Conservation (phyloP, 176 grass and related monocot species). For the Oryza rufipogon region DNA sequence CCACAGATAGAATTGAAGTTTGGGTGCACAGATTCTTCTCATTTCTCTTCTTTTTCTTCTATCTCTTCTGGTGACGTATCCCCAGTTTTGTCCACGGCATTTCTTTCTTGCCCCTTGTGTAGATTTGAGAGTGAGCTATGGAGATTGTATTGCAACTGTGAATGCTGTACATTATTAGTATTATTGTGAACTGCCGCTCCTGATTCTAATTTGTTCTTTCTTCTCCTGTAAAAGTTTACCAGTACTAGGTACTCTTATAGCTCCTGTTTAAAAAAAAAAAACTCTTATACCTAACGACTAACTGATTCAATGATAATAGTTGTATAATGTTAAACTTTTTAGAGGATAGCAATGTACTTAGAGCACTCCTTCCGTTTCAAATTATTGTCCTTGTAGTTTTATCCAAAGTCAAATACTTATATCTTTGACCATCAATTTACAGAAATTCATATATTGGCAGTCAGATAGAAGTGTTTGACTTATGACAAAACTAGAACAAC, state of each 20-base stretch:
- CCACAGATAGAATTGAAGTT: conserved; percentile 14
- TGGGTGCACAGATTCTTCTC: conserved; percentile 23
- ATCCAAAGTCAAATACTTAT: too few relatives aligned
- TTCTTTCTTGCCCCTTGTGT: conserved; percentile 20
- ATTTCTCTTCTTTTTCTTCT: not conserved
- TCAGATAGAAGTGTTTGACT: too few relatives aligned
- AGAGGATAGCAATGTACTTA: too few relatives aligned
- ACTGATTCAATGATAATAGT: not conserved
- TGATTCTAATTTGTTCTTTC: not conserved
- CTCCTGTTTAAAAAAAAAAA: too few relatives aligned
- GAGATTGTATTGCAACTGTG: conserved; percentile 14
- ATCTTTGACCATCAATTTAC: too few relatives aligned
- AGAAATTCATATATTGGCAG: too few relatives aligned
- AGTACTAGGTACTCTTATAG: not conserved
- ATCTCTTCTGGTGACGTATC: not conserved
- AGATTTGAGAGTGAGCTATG: not conserved
- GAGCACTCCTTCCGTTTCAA: too few relatives aligned
- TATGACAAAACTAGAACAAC: too few relatives aligned
- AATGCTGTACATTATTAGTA: conserved; percentile 16
- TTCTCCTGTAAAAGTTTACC: not conserved
- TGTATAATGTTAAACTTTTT: too few relatives aligned
- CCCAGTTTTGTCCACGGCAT: conserved; percentile 37
- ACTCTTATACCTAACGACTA: not conserved
- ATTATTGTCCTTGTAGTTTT: too few relatives aligned
- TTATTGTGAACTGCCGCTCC: not conserved